Conservation (phyloP, 192 early-diverging fungal species). For the Backusella morwellensis region DNA sequence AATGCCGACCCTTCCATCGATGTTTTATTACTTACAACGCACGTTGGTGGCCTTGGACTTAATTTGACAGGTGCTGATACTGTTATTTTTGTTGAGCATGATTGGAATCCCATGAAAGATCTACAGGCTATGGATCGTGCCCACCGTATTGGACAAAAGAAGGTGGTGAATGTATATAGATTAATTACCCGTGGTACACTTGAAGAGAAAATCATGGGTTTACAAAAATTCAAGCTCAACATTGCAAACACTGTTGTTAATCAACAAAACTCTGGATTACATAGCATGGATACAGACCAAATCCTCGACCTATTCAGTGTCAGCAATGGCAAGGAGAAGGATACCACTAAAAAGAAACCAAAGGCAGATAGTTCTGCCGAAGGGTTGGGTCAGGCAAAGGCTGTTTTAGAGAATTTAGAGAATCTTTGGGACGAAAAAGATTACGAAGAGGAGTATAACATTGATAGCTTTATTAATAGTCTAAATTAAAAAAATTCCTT, state of each 20-base stretch:
- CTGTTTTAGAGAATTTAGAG: constrained; percentile 74
- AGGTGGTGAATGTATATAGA: constrained; percentile 97
- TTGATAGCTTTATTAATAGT: constrained; percentile 73
- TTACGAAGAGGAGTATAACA: constrained; percentile 82
- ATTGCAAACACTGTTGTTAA: constrained; percentile 96
- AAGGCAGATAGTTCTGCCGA: constrained; percentile 16
- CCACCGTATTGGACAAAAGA: constrained; percentile 96
- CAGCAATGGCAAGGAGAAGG: constrained; percentile 44
- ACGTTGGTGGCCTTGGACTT: constrained; percentile 95
- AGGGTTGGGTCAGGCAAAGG: constrained; percentile 67
- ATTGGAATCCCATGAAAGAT: constrained; percentile 99
- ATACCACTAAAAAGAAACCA: constrained; percentile 38
- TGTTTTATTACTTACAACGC: constrained; percentile 91
- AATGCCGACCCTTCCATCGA: constrained; percentile 97
- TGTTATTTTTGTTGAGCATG: constrained; percentile 98
- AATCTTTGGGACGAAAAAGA: constrained; percentile 90
- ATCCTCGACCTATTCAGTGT: constrained; percentile 91
- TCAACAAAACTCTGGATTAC: constrained; percentile 91
- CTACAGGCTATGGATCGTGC: constrained; percentile 99
- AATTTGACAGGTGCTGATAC: constrained; percentile 99
- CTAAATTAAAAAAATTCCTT: constrained; percentile 28
- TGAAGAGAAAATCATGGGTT: constrained; percentile 99
- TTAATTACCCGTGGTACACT: constrained; percentile 95
- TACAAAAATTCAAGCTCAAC: constrained; percentile 98
- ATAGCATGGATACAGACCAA: constrained; percentile 95